These are phyloP conservation scores for Penicillium sp. DNA, from an alignment of 2,329 filamentous ascomycete species.

Conservation along the genomic window DNA sequence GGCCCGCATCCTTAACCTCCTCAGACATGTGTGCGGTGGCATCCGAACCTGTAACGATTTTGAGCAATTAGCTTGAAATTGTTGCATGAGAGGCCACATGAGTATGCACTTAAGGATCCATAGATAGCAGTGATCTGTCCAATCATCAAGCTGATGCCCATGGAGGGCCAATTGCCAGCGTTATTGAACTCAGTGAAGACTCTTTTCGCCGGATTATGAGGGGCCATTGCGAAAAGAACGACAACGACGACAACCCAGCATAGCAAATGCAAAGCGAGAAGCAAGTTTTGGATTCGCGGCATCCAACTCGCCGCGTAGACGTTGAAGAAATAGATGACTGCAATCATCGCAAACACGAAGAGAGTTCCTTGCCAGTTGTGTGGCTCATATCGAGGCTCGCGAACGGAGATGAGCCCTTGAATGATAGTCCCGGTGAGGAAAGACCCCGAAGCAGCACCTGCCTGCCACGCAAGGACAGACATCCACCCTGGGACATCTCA, in stretches of 20 bases:
- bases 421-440: slow-evolving; percentile 53
- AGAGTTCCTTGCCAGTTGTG: slow-evolving; percentile 53
- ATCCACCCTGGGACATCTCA: slow-evolving; percentile 45
- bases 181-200: slow-evolving; percentile 44
- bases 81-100: not conserved
- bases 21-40: slow-evolving; percentile 46
- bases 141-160: slow-evolving; percentile 38
- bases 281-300: slow-evolving; percentile 40
- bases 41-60: slow-evolving; percentile 28
- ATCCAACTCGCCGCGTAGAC: slow-evolving; percentile 34
- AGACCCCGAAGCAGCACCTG: slow-evolving; percentile 49
- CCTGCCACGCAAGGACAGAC: slow-evolving; percentile 52
- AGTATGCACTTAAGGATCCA: slow-evolving; percentile 25
- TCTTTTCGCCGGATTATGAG: slow-evolving; percentile 25
- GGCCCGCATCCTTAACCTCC: slow-evolving; percentile 49
- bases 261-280: slow-evolving; percentile 41
- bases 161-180: slow-evolving; percentile 40
- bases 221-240: slow-evolving; percentile 36
- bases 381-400: slow-evolving; percentile 42
- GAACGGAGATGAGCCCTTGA: slow-evolving; percentile 47
- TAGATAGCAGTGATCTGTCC: slow-evolving; percentile 39
- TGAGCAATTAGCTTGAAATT: not conserved
- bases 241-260: slow-evolving; percentile 38
- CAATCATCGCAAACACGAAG: slow-evolving; percentile 49
- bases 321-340: slow-evolving; percentile 48